phyloP scores from a whole-genome alignment of 2,329 filamentous ascomycete species.

The Camillea tinctor region DNA sequence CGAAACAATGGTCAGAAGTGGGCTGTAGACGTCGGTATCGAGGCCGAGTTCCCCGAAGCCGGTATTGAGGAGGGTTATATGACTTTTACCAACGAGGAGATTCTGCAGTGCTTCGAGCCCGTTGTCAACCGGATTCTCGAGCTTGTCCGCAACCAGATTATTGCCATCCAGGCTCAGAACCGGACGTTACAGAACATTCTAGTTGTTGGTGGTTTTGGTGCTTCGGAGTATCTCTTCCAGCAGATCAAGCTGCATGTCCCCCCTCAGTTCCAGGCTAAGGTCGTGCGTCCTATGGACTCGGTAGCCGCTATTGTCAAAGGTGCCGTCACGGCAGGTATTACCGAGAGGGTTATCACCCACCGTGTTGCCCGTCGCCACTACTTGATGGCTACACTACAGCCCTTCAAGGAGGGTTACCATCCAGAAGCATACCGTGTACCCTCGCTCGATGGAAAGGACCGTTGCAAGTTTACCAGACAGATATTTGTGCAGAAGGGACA shows the following conservation, averaged over 20 bases:
- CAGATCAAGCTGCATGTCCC: slow-evolving; percentile 99
- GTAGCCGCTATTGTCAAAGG: slow-evolving; percentile 98
- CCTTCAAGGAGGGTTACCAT: slow-evolving; percentile 98
- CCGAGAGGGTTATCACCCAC: slow-evolving; percentile 92
- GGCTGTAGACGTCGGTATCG: slow-evolving; percentile 98
- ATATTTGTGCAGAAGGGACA: slow-evolving; percentile 99
- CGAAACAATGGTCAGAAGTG: slow-evolving; percentile 98
- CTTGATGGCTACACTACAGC: slow-evolving; percentile 97
- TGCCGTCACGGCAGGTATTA: slow-evolving; percentile 95
- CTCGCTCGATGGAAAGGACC: slow-evolving; percentile 92
- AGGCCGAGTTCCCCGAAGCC: slow-evolving; percentile 95
- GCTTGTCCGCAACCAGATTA: slow-evolving; percentile 96
- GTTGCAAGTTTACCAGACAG: slow-evolving; percentile 97
- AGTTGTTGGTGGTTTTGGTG: slow-evolving; percentile 96
- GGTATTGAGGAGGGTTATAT: slow-evolving; percentile 99
- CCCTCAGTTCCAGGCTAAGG: slow-evolving; percentile 97
- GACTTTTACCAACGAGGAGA: slow-evolving; percentile 99
- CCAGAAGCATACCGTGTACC: slow-evolving; percentile 97
- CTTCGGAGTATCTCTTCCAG: slow-evolving; percentile 98
- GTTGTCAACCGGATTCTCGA: slow-evolving; percentile 97
- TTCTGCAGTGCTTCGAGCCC: slow-evolving; percentile 97
- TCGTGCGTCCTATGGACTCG: slow-evolving; percentile 97
- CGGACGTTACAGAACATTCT: slow-evolving; percentile 90
- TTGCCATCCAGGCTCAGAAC: slow-evolving; percentile 97
- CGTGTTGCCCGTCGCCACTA: slow-evolving; percentile 97